Percentiles rank a stretch among this genome's conserved stretches.
Evolutionary conservation across 257 asterid genomes (phyloP).

Genomic region (Solanum etuberosum): DNA sequence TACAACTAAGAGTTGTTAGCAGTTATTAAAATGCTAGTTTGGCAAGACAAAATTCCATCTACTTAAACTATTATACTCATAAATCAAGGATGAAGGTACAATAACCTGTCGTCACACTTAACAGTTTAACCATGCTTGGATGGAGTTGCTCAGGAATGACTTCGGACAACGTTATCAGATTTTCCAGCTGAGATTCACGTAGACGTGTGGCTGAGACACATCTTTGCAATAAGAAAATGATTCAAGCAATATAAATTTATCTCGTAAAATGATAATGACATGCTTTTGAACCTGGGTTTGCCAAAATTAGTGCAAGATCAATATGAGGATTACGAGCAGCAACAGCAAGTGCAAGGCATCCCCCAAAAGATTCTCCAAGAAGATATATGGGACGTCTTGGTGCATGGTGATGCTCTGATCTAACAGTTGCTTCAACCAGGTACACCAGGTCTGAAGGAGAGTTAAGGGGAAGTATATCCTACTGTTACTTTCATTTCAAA

Average conservation of each 20-base stretch:
- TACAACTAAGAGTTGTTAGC: neutral
- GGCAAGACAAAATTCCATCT: neutral
- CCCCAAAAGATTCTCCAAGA: slow-evolving; percentile 75
- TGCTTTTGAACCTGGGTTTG: slow-evolving; percentile 59
- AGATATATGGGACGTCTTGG: slow-evolving; percentile 68
- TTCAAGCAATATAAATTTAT: neutral
- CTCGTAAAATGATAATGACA: neutral
- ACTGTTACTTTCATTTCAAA: neutral
- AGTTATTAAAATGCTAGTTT: neutral
- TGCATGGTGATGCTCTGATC: slow-evolving; percentile 28
- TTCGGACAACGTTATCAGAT: slow-evolving; percentile 31
- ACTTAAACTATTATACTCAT: neutral
- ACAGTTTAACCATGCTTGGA: slow-evolving; percentile 30
- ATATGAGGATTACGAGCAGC: slow-evolving; percentile 71
- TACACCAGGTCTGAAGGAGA: slow-evolving; percentile 45
- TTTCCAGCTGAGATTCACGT: slow-evolving; percentile 33
- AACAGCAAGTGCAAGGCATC: slow-evolving; percentile 69
- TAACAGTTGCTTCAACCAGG: slow-evolving; percentile 53
- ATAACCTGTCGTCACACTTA: slow-evolving; percentile 45
- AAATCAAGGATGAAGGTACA: neutral
- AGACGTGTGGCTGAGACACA: slow-evolving; percentile 52
- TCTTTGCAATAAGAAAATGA: neutral
- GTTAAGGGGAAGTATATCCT: neutral
- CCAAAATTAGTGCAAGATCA: slow-evolving; percentile 57
- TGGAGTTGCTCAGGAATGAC: slow-evolving; percentile 43